These are phyloP conservation scores for Cryphonectria japonica DNA, from an alignment of 2,329 filamentous ascomycete genomes.

Conservation along the genomic window DNA sequence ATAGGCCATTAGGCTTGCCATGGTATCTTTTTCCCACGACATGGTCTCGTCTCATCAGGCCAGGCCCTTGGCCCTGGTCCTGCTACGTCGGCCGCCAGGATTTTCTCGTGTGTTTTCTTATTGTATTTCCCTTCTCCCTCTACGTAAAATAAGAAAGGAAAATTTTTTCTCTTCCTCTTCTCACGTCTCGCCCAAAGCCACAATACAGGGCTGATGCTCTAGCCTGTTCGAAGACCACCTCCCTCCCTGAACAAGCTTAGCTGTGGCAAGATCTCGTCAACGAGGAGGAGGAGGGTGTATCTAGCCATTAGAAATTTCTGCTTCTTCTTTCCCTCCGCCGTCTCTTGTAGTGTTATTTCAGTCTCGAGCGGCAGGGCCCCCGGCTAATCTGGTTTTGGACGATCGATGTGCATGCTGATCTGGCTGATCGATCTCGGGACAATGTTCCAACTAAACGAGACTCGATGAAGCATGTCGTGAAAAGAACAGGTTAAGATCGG, in stretches of 20 bases:
- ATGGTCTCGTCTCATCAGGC: slow-evolving; percentile 6
- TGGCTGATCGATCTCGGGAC: slow-evolving; percentile 24
- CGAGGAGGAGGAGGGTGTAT: neutral
- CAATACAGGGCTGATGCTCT: neutral
- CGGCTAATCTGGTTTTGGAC: neutral
- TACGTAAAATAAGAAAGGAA: neutral
- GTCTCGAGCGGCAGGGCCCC: neutral
- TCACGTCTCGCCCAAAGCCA: neutral
- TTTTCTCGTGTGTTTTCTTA: neutral
- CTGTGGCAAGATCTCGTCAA: neutral
- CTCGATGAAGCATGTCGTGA: slow-evolving; percentile 11
- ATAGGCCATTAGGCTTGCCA: neutral
- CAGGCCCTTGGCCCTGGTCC: neutral
- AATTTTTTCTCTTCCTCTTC: neutral
- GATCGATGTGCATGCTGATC: slow-evolving; percentile 12
- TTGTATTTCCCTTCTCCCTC: neutral
- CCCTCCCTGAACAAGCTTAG: neutral
- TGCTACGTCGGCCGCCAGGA: slow-evolving; percentile 6
- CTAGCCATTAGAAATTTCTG: neutral
- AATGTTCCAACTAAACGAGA: slow-evolving; percentile 16
- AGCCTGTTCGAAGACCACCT: neutral
- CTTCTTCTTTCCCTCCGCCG: neutral
- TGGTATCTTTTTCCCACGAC: neutral
- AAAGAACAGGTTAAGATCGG: slow-evolving; percentile 11
- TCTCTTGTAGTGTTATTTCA: slow-evolving; percentile 12